Percentiles rank a stretch among this genome's conserved stretches.
Evolutionary conservation across 208 protist genomes (phyloP).

Genomic region (Trypanosoma grayi): DNA sequence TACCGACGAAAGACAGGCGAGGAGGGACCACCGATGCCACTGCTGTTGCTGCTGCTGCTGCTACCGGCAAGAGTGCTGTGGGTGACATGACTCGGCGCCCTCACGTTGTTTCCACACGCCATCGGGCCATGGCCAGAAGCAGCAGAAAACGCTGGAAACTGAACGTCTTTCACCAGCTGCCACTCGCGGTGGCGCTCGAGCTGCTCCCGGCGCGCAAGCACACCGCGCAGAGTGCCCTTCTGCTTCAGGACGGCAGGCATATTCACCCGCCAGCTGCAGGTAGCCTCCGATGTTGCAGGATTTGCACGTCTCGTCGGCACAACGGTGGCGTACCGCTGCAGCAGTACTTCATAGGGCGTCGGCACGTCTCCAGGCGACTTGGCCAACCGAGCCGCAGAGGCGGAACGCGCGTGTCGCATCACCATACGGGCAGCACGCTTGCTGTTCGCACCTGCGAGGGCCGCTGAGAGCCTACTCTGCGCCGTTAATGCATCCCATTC

Average conservation of each 20-base stretch:
- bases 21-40: no score
- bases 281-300: not conserved
- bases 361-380: not conserved
- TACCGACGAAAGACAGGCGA: slow-evolving; percentile 18
- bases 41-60: no score
- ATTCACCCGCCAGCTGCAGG: slow-evolving; percentile 16
- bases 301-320: not conserved
- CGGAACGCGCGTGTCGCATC: not conserved
- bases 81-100: not conserved
- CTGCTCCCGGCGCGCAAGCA: slow-evolving; percentile 5
- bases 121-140: not conserved
- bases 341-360: slow-evolving; percentile 7
- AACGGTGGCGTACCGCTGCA: slow-evolving; percentile 9
- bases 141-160: not conserved
- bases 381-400: not conserved
- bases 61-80: slow-evolving; percentile 6
- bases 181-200: slow-evolving; percentile 5
- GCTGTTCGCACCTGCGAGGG: not conserved
- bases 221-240: slow-evolving; percentile 1
- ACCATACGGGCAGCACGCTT: not conserved
- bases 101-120: not conserved
- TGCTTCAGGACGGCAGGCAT: not conserved
- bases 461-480: not conserved
- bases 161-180: not conserved
- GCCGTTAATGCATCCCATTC: slow-evolving; percentile 10